Conservation (phyloP, 257 asterid genomes). For the Paraleonurus japonicus region DNA sequence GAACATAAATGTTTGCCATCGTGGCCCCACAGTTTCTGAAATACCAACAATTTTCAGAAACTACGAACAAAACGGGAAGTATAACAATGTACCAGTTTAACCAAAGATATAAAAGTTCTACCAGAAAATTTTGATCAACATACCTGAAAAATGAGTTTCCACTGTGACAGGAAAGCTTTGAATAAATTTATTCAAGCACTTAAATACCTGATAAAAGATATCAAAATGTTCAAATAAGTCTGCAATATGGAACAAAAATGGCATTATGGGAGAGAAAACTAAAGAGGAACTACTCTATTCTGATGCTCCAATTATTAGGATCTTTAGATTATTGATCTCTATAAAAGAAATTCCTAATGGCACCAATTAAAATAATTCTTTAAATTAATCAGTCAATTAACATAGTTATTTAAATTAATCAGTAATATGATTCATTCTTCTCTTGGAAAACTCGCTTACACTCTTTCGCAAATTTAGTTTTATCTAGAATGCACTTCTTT, state of each 20-base stretch:
- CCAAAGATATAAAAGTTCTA: constrained; percentile 8
- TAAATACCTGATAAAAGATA: constrained; percentile 61
- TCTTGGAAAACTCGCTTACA: too few relatives aligned
- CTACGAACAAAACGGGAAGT: constrained; percentile 16
- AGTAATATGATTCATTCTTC: too few relatives aligned
- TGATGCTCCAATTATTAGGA: constrained; percentile 96
- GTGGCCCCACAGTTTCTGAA: constrained; percentile 80
- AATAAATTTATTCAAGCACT: constrained; percentile 89
- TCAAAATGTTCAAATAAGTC: constrained; percentile 9
- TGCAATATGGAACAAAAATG: constrained; percentile 17
- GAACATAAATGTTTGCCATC: constrained; percentile 87
- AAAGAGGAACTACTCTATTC: constrained; percentile 67
- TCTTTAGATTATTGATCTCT: too few relatives aligned
- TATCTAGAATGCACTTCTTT: too few relatives aligned
- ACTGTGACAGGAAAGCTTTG: constrained; percentile 71
- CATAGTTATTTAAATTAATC: too few relatives aligned
- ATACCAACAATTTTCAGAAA: constrained; percentile 29
- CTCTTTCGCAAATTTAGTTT: too few relatives aligned
- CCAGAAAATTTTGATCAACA: constrained; percentile 19
- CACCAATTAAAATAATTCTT: too few relatives aligned
- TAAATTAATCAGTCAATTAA: too few relatives aligned
- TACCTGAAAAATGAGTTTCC: constrained; percentile 70
- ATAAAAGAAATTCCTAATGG: too few relatives aligned
- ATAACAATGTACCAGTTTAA: constrained; percentile 18
- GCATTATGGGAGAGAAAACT: constrained; percentile 22